Conservation (phyloP, 352 stramenopile species). For the Phytophthora pisi region DNA sequence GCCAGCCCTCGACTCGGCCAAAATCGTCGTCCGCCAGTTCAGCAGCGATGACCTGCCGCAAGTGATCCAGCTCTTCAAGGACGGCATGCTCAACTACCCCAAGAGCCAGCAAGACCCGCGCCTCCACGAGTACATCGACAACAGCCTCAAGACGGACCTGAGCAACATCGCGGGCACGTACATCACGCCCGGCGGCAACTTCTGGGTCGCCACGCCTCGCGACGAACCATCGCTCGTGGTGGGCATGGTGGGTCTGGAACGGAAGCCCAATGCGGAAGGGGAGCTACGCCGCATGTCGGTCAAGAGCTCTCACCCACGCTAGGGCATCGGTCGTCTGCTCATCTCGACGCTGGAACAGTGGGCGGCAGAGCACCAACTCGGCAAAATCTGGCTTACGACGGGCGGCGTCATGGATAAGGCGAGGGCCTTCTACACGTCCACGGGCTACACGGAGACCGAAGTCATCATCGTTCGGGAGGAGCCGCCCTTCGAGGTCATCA, state of each 20-base stretch:
- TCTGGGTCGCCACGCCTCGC: slow-evolving; percentile 41
- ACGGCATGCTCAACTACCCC: slow-evolving; percentile 32
- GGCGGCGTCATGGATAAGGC: slow-evolving; percentile 27
- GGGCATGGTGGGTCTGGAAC: slow-evolving; percentile 43
- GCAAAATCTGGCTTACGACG: slow-evolving; percentile 38
- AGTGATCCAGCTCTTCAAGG: slow-evolving; percentile 29
- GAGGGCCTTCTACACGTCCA: slow-evolving; percentile 27
- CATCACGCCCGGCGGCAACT: slow-evolving; percentile 41
- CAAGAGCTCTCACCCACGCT: slow-evolving; percentile 32
- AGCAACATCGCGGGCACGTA: slow-evolving; percentile 43
- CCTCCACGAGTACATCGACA: slow-evolving; percentile 27
- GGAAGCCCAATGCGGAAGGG: slow-evolving; percentile 29
- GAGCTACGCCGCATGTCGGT: slow-evolving; percentile 53
- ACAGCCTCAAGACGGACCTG: slow-evolving; percentile 35
- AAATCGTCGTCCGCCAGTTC: slow-evolving; percentile 32
- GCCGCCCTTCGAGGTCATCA: slow-evolving; percentile 24
- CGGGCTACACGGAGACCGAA: slow-evolving; percentile 24
- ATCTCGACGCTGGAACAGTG: slow-evolving; percentile 37
- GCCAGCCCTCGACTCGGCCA: slow-evolving; percentile 1
- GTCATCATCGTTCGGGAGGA: slow-evolving; percentile 22
- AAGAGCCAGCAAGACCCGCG: slow-evolving; percentile 10
- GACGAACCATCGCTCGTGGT: slow-evolving; percentile 26
- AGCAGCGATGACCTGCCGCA: slow-evolving; percentile 23
- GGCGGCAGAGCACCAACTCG: slow-evolving; percentile 18
- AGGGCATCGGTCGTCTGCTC: slow-evolving; percentile 36